phyloP scores from a whole-genome alignment of 2,329 filamentous ascomycete species.

The Helminthosporium solani region DNA sequence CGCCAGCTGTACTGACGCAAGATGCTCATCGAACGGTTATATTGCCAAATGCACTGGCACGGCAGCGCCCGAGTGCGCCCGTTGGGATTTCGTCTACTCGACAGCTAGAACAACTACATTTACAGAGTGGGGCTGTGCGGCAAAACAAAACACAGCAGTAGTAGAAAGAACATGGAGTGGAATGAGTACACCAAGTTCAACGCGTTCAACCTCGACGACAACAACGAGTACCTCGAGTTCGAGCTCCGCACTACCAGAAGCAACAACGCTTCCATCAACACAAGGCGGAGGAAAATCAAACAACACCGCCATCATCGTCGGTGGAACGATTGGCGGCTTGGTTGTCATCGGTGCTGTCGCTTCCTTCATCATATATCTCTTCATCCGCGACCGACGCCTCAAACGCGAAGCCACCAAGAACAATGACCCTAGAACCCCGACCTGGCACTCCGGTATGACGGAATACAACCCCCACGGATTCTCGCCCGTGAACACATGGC shows the following conservation, averaged over 20 bases:
- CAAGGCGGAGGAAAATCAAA: slow-evolving; percentile 9
- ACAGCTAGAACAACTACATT: slow-evolving; percentile 19
- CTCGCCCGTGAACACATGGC: not conserved
- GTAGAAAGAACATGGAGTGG: slow-evolving; percentile 14
- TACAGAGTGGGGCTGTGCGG: slow-evolving; percentile 35
- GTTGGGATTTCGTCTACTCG: slow-evolving; percentile 29
- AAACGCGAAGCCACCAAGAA: slow-evolving; percentile 12
- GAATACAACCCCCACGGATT: slow-evolving; percentile 15
- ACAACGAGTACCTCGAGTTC: slow-evolving; percentile 5
- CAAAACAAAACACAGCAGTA: slow-evolving; percentile 18
- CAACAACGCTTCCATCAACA: slow-evolving; percentile 3
- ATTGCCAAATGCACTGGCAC: slow-evolving; percentile 33
- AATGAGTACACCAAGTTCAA: not conserved
- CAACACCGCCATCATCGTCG: slow-evolving; percentile 32
- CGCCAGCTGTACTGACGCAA: slow-evolving; percentile 26
- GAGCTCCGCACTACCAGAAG: not conserved
- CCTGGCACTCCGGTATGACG: slow-evolving; percentile 8
- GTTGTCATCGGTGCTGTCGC: slow-evolving; percentile 25
- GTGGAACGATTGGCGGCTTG: slow-evolving; percentile 35
- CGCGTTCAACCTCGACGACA: slow-evolving; percentile 8
- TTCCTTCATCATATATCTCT: slow-evolving; percentile 21
- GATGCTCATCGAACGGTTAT: slow-evolving; percentile 24
- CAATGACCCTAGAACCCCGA: not conserved
- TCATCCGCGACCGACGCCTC: slow-evolving; percentile 20
- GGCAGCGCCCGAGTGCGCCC: slow-evolving; percentile 26